Conservation (phyloP, 768 basidiomycete genomes). For the Leucosporidium creatinivorum region DNA sequence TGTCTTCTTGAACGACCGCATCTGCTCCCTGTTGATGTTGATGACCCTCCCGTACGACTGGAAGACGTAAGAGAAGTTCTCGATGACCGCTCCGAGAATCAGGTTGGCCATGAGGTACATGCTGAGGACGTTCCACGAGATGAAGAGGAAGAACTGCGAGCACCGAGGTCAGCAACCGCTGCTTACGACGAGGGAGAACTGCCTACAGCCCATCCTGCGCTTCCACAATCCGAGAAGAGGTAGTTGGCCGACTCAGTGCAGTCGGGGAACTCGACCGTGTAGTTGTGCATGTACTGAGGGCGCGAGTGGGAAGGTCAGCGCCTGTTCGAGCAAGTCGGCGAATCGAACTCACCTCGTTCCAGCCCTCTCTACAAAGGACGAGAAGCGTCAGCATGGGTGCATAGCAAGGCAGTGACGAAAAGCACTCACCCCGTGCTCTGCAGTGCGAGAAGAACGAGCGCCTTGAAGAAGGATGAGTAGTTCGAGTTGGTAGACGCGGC, state of each 20-base stretch:
- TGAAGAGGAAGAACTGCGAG: slow-evolving; percentile 66
- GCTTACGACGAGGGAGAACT: too few species aligned
- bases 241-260: slow-evolving; percentile 40
- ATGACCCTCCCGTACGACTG: slow-evolving; percentile 74
- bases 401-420: neutral
- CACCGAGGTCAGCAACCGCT: neutral
- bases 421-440: slow-evolving; percentile 80
- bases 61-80: slow-evolving; percentile 93
- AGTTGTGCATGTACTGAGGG: slow-evolving; percentile 79
- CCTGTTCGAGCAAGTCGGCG: too few species aligned
- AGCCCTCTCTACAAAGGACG: slow-evolving; percentile 61
- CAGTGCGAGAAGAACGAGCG: slow-evolving; percentile 82
- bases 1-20: slow-evolving; percentile 87
- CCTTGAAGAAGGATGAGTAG: slow-evolving; percentile 67
- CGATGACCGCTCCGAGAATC: slow-evolving; percentile 39
- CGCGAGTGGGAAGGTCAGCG: too few species aligned
- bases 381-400: slow-evolving; percentile 6
- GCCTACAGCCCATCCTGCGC: slow-evolving; percentile 54
- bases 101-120: slow-evolving; percentile 51
- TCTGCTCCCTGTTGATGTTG: slow-evolving; percentile 77
- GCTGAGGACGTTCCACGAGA: slow-evolving; percentile 89
- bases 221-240: slow-evolving; percentile 78
- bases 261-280: slow-evolving; percentile 35
- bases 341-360: slow-evolving; percentile 56
- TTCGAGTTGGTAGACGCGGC: slow-evolving; percentile 64